phyloP scores from a whole-genome alignment of 2,329 filamentous ascomycete species.

The Beauveria varroae region DNA sequence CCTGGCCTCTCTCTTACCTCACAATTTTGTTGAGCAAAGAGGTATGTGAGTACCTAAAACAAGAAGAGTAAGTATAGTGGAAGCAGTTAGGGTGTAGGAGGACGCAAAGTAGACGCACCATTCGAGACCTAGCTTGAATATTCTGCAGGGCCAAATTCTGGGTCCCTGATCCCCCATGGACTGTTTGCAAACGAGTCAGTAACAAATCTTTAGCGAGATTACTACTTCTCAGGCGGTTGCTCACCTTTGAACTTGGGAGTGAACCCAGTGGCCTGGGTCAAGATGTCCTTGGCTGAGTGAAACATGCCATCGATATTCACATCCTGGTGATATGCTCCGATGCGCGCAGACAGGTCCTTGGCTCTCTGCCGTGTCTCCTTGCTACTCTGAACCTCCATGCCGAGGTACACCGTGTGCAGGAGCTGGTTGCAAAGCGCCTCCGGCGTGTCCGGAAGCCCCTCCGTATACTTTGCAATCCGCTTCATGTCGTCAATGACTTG shows the following conservation, averaged over 20 bases:
- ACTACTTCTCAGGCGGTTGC: not conserved
- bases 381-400: slow-evolving; percentile 58
- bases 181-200: slow-evolving; percentile 14
- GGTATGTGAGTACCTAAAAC: slow-evolving; percentile 42
- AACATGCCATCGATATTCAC: slow-evolving; percentile 66
- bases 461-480: slow-evolving; percentile 17
- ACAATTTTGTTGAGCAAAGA: slow-evolving; percentile 39
- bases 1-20: slow-evolving; percentile 17
- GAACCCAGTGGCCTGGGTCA: slow-evolving; percentile 52
- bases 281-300: slow-evolving; percentile 50
- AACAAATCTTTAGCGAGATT: not conserved
- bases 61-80: not conserved
- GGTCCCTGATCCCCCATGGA: slow-evolving; percentile 48
- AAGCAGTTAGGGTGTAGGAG: too few species aligned
- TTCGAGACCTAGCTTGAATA: slow-evolving; percentile 56
- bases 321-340: slow-evolving; percentile 66
- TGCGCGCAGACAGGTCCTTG: slow-evolving; percentile 48
- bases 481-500: slow-evolving; percentile 20
- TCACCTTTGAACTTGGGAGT: slow-evolving; percentile 28
- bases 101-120: slow-evolving; percentile 29
- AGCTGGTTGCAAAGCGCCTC: slow-evolving; percentile 45
- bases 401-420: slow-evolving; percentile 47
- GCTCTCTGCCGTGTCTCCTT: slow-evolving; percentile 61
- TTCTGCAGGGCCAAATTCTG: slow-evolving; percentile 62
- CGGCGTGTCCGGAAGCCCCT: slow-evolving; percentile 44